phyloP scores from a whole-genome alignment of 331 rosid species.

The Saraca asoca region DNA sequence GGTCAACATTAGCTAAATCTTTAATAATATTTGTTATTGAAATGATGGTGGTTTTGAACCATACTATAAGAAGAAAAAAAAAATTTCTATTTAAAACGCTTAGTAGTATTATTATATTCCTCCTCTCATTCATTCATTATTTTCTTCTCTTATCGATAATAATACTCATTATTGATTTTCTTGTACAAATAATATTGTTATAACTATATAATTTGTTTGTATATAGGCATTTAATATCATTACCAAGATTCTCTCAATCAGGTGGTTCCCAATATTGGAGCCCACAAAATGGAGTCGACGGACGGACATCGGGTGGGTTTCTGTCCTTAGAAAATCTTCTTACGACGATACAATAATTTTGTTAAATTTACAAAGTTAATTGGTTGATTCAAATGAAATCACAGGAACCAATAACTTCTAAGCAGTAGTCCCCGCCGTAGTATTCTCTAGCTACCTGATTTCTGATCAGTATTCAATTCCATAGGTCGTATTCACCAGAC shows the following conservation, averaged over 20 bases:
- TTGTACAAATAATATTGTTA: too few species aligned
- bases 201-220: too few species aligned
- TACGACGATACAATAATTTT: constrained; percentile 1
- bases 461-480: constrained; percentile 23
- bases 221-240: neutral
- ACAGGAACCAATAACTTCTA: constrained; percentile 35
- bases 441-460: constrained; percentile 54
- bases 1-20: constrained; percentile 16
- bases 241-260: constrained; percentile 30
- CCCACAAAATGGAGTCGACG: constrained; percentile 34
- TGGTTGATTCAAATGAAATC: constrained; percentile 25
- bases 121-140: too few species aligned
- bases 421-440: constrained; percentile 46
- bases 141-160: too few species aligned
- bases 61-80: neutral
- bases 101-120: too few species aligned
- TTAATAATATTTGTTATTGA: too few species aligned
- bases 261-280: constrained; percentile 3
- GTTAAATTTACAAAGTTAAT: constrained; percentile 1
- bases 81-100: too few species aligned
- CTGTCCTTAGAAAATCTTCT: constrained; percentile 1
- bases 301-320: constrained; percentile 24
- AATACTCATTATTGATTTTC: too few species aligned
- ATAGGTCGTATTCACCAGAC: neutral
- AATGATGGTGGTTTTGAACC: too few species aligned